These are phyloP conservation scores for Podospora pseudoanserina DNA, from an alignment of 495 filamentous ascomycete genomes.

Conservation along the genomic window DNA sequence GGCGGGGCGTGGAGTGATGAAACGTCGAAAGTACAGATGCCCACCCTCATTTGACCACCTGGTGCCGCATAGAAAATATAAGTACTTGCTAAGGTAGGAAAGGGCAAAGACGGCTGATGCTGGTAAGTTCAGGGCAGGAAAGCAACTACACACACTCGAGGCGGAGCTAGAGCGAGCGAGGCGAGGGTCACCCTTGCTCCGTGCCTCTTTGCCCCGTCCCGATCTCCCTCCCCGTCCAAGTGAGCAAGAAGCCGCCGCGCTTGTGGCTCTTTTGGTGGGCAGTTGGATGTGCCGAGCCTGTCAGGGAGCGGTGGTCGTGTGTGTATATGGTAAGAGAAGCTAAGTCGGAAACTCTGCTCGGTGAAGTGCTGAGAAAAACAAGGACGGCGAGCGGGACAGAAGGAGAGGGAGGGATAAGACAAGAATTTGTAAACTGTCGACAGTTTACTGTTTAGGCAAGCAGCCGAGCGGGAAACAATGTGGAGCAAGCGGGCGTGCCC, in stretches of 20 bases:
- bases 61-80: slow-evolving; percentile 33
- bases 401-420: slow-evolving; percentile 19
- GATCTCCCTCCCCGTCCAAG: slow-evolving; percentile 20
- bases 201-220: slow-evolving; percentile 27
- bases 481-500: slow-evolving; percentile 31
- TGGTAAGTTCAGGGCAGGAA: slow-evolving; percentile 22
- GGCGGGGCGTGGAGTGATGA: slow-evolving; percentile 49
- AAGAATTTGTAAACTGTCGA: slow-evolving; percentile 28
- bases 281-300: neutral
- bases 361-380: slow-evolving; percentile 7
- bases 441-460: slow-evolving; percentile 30
- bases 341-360: neutral
- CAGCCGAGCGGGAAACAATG: slow-evolving; percentile 32
- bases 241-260: neutral
- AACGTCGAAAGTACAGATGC: slow-evolving; percentile 45
- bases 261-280: neutral
- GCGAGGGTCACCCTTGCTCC: slow-evolving; percentile 34
- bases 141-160: slow-evolving; percentile 22
- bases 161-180: slow-evolving; percentile 33
- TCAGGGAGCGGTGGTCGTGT: neutral
- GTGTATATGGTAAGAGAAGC: slow-evolving; percentile 8
- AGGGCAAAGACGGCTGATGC: slow-evolving; percentile 28
- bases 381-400: slow-evolving; percentile 10
- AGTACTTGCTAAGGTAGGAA: slow-evolving; percentile 32
- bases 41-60: slow-evolving; percentile 48